A percentile compares a stretch with the other conserved stretches of the same genome.
Evolutionary conservation across 306 rosid species (phyloP).

Genomic region (Gastrolobium villosum): DNA sequence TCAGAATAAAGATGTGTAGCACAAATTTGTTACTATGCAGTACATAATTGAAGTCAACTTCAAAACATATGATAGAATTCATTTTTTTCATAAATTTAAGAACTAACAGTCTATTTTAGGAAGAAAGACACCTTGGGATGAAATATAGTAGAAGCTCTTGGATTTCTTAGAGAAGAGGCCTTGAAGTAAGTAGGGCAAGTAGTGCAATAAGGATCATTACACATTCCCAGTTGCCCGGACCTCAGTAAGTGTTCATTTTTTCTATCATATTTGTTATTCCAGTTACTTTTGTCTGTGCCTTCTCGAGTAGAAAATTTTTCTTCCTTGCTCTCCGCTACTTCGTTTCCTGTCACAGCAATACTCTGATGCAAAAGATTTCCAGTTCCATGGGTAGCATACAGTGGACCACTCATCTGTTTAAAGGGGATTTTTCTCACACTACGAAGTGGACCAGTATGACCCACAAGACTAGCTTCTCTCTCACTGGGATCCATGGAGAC

Average conservation of each 20-base stretch:
- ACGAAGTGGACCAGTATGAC: conserved; percentile 83
- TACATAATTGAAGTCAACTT: conserved; percentile 8
- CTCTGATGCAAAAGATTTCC: conserved; percentile 51
- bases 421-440: conserved; percentile 64
- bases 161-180: conserved; percentile 54
- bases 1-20: conserved; percentile 7
- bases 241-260: conserved; percentile 78
- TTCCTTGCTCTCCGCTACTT: conserved; percentile 45
- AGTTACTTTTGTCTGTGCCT: conserved; percentile 45
- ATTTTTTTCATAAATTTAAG: not conserved
- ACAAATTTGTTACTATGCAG: not conserved
- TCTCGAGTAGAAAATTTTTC: conserved; percentile 54
- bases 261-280: conserved; percentile 53
- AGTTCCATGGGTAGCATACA: conserved; percentile 47
- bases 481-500: conserved; percentile 58
- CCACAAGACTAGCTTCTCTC: conserved; percentile 62
- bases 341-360: conserved; percentile 44
- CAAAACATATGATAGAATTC: conserved; percentile 36
- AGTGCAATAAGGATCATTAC: conserved; percentile 92
- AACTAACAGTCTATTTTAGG: conserved; percentile 31
- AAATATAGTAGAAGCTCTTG: conserved; percentile 56
- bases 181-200: conserved; percentile 83
- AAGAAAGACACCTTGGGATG: conserved; percentile 68
- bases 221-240: conserved; percentile 92
- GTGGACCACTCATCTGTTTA: conserved; percentile 76